Evolutionary conservation across 371 early-diverging fungal species (phyloP), one percentile per base, ranked within the genome.

Genomic region (Lichtheimia ornata): DNA sequence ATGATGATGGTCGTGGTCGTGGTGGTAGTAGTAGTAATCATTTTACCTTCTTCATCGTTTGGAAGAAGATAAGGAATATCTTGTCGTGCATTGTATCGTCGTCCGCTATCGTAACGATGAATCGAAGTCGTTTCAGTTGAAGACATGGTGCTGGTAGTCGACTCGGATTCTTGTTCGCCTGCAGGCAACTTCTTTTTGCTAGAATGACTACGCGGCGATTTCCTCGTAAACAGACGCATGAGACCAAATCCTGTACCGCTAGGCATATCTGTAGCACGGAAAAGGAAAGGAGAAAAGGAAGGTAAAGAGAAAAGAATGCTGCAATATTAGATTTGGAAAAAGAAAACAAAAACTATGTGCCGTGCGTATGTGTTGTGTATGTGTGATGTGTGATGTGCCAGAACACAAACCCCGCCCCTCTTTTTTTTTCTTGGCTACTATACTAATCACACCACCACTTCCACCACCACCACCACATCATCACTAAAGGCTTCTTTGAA

Each of bases 61-160:
- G 85, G 85, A 4, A 85, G 61, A 53, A 82, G 67, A 58, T 85
- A 85, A n/a, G 74, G 63, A 5, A 73, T 74, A 25, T 58, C 71
- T 18, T 66, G 66, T 20, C 74, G 68, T 22, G 71, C 69, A 50
- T 82, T 77, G 25, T 73, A 77, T 42, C 74, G 71, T 59, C 85
- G 72, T 9, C 85, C 85, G 35, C 74, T 72, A 20, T 66, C 65
- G 51, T 70, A 79, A 7, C 65, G 59, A 53, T 64, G 71, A 3
- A 41, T 65, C 2, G 70, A 56, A 17, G 53, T 42, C 1, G 45
- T n/a, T 6, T 47, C 47, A 17, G 47, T 18, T 17, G 47, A 47
- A 18, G 47, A 47, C n/a, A 47, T 22, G 17, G 47, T 47, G 47
- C 47, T 47, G 17, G 18, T 47, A 0, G 47, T 47, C 47, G 47